These are phyloP conservation scores for Dioscorea zingiberensis DNA, from an alignment of 106 monocot species.

Conservation along the genomic window DNA sequence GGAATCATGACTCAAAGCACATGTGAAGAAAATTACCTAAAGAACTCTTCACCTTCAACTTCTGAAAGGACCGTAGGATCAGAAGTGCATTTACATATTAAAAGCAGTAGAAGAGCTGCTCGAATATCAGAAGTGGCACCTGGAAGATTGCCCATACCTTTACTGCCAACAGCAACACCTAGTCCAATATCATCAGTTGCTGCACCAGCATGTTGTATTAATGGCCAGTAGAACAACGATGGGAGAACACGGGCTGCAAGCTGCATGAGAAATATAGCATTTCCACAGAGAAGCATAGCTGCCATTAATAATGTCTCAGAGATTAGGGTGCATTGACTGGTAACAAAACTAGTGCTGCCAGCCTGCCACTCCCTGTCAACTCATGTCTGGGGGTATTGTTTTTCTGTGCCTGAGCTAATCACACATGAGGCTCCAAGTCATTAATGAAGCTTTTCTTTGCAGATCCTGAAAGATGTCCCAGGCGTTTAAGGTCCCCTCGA, in stretches of 20 bases:
- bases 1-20: not conserved
- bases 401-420: slow-evolving; percentile 2
- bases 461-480: slow-evolving; percentile 21
- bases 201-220: slow-evolving; percentile 95
- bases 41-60: slow-evolving; percentile 96
- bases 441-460: slow-evolving; percentile 21
- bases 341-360: not conserved
- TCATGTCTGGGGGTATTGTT: slow-evolving; percentile 20
- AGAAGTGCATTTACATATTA: slow-evolving; percentile 88
- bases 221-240: slow-evolving; percentile 83
- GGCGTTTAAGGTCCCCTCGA: slow-evolving; percentile 19
- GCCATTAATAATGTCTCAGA: slow-evolving; percentile 68
- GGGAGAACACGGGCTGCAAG: slow-evolving; percentile 71
- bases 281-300: slow-evolving; percentile 74
- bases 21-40: slow-evolving; percentile 46
- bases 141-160: slow-evolving; percentile 79
- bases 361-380: slow-evolving; percentile 11
- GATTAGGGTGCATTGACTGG: not conserved
- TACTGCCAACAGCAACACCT: slow-evolving; percentile 94
- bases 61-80: slow-evolving; percentile 74
- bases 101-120: slow-evolving; percentile 77
- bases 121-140: slow-evolving; percentile 93
- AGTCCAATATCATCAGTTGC: slow-evolving; percentile 93
- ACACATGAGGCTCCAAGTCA: slow-evolving; percentile 8
- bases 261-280: slow-evolving; percentile 81